Conservation (phyloP, 2,329 filamentous ascomycete genomes). For the Dothistroma septosporum region DNA sequence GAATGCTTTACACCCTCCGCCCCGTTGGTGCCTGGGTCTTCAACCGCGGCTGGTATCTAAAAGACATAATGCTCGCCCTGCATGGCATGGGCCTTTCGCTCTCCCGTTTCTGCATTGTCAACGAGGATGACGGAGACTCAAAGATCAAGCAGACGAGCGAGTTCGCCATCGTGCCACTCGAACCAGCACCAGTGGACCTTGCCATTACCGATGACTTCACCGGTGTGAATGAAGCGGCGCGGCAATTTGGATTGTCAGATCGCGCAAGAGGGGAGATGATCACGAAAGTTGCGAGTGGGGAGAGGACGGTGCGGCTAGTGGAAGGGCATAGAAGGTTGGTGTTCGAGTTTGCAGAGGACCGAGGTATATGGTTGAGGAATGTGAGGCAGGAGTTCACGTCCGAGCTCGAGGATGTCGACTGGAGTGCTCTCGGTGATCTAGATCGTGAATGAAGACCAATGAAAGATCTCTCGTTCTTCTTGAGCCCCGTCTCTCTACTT, state of each 20-base stretch:
- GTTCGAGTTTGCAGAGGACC: constrained; percentile 9
- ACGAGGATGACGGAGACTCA: neutral
- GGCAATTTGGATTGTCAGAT: constrained; percentile 9
- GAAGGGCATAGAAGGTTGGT: constrained; percentile 8
- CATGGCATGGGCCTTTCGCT: constrained; percentile 18
- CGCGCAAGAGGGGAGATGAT: constrained; percentile 2
- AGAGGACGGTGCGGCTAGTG: constrained; percentile 8
- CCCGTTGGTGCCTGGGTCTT: constrained; percentile 19
- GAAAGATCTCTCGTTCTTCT: neutral
- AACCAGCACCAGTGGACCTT: neutral
- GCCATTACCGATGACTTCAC: constrained; percentile 2
- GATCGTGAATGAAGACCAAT: neutral
- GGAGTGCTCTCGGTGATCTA: neutral
- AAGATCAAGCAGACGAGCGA: constrained; percentile 12
- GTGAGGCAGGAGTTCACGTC: constrained; percentile 5
- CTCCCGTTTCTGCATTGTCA: constrained; percentile 11
- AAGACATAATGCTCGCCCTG: constrained; percentile 20
- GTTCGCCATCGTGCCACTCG: constrained; percentile 14
- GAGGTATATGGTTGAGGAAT: constrained; percentile 5
- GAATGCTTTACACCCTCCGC: constrained; percentile 13
- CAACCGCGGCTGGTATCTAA: constrained; percentile 18
- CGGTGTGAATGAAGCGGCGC: constrained; percentile 3
- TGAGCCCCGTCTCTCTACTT: neutral
- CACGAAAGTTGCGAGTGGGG: constrained; percentile 4
- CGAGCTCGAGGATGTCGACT: constrained; percentile 9